Evolutionary conservation across 2,329 filamentous ascomycete genomes (phyloP), one percentile per base, ranked within the genome.

Genomic region (Calycina herbarum): DNA sequence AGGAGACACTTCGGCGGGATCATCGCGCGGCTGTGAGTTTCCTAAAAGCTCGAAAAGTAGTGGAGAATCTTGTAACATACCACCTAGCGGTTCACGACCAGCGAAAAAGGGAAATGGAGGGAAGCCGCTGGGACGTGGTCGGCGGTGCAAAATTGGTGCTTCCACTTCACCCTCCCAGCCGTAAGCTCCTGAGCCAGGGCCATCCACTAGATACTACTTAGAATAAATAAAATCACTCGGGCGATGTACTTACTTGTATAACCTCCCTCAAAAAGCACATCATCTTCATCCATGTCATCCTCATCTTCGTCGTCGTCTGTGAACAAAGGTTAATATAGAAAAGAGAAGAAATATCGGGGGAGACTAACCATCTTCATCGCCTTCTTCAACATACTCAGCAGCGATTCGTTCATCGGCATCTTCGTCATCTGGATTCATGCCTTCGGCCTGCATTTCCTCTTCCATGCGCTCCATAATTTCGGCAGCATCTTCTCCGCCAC

Each of bases 281-380:
- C 85, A 24, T 87, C 86, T 61, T 92, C 90, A 57, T 89, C 88
- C 70, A 90, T 84, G 17, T 87, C 86, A 35, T 87, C 86, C 27
- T 89, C 86, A 56, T 89, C 88, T 51, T 91, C 89, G 20, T 91
- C 89, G 58, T 93, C 91, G n/a, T 83, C 83, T 68, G 57, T 61
- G 65, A 54, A 35, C n/a, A 61, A 10, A 73, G 61, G 76, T 71
- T 76, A 68, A 74, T 24, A 20, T 15, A n/a, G 6, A 35, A 10
- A 5, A 33, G 17, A 29, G 7, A 57, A 59, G 60, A 4, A 59
- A 6, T 20, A 20, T 57, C 35, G 33, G 40, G 31, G 65, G 42
- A 48, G 54, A 63, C 76, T 68, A 76, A 83, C 82, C 82, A 66
- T 82, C 87, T 67, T 90, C 89, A 64, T 90, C 88, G 67, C 82